A percentile compares a stretch with the other conserved stretches of the same genome.
phyloP scores from a whole-genome alignment of 1,139 yeast genomes.

The Hyphopichia fennica region DNA sequence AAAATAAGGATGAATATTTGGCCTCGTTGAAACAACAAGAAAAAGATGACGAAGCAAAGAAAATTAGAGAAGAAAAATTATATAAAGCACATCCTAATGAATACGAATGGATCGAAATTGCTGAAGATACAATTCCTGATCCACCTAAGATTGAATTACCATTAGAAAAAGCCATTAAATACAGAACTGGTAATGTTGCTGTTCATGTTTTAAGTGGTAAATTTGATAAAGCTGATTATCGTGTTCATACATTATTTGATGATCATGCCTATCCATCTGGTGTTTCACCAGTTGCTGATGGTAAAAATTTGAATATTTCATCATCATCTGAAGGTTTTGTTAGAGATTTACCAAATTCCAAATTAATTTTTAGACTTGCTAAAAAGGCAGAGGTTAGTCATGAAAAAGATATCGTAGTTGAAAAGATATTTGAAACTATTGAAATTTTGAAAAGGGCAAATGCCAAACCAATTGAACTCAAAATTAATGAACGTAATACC shows the following conservation, averaged over 20 bases:
- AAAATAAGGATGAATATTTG: constrained; percentile 35
- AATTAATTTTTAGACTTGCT: constrained; percentile 54
- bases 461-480: constrained; percentile 45
- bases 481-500: constrained; percentile 42
- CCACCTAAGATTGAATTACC: constrained; percentile 51
- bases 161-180: constrained; percentile 50
- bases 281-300: constrained; percentile 45
- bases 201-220: constrained; percentile 53
- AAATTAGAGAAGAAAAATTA: constrained; percentile 44
- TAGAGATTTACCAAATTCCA: constrained; percentile 68
- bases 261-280: constrained; percentile 63
- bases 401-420: constrained; percentile 50
- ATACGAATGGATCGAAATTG: constrained; percentile 64
- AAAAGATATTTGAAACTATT: constrained; percentile 48
- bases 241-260: constrained; percentile 62
- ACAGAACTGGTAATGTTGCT: constrained; percentile 62
- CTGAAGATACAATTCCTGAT: constrained; percentile 43
- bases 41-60: constrained; percentile 35
- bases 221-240: constrained; percentile 48
- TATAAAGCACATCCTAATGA: constrained; percentile 59
- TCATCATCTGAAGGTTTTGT: constrained; percentile 61
- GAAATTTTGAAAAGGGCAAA: constrained; percentile 54
- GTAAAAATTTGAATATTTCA: constrained; percentile 34
- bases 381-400: constrained; percentile 48
- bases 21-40: constrained; percentile 27